Percentiles rank a stretch among this genome's conserved stretches.
Conservation (phyloP, 805 yeast species). For the Cyberlindnera japonica region DNA sequence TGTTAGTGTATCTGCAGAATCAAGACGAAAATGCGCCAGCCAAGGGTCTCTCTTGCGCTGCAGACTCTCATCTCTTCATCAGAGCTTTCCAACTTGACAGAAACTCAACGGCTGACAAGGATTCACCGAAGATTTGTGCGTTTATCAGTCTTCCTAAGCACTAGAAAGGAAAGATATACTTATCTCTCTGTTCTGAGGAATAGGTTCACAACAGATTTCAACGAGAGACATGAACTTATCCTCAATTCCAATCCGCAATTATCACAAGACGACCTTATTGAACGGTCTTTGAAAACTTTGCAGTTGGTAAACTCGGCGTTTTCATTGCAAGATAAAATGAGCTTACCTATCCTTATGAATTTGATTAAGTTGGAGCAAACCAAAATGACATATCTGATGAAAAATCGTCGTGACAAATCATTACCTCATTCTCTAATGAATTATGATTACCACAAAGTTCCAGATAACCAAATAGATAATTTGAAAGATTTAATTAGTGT, state of each 20-base stretch:
- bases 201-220: slow-evolving; percentile 8
- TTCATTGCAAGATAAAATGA: slow-evolving; percentile 3
- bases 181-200: slow-evolving; percentile 2
- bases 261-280: neutral
- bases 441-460: slow-evolving; percentile 6
- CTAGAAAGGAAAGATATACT: neutral
- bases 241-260: neutral
- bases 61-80: slow-evolving; percentile 1
- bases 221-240: neutral
- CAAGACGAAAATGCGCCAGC: neutral
- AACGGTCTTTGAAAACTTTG: slow-evolving; percentile 11
- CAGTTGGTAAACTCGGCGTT: slow-evolving; percentile 11
- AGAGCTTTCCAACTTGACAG: neutral
- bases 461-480: neutral
- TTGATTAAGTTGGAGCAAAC: slow-evolving; percentile 12
- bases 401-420: slow-evolving; percentile 3
- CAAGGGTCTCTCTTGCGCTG: neutral
- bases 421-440: slow-evolving; percentile 1
- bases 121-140: slow-evolving; percentile 5
- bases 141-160: slow-evolving; percentile 2
- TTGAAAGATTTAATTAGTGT: slow-evolving; percentile 8
- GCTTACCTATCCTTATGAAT: slow-evolving; percentile 9
- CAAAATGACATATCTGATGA: slow-evolving; percentile 4
- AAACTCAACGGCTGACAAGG: slow-evolving; percentile 1
- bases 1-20: too few relatives aligned